phyloP scores from a whole-genome alignment of 805 yeast genomes.

The Cyberlindnera nakhonratchasimensis region DNA sequence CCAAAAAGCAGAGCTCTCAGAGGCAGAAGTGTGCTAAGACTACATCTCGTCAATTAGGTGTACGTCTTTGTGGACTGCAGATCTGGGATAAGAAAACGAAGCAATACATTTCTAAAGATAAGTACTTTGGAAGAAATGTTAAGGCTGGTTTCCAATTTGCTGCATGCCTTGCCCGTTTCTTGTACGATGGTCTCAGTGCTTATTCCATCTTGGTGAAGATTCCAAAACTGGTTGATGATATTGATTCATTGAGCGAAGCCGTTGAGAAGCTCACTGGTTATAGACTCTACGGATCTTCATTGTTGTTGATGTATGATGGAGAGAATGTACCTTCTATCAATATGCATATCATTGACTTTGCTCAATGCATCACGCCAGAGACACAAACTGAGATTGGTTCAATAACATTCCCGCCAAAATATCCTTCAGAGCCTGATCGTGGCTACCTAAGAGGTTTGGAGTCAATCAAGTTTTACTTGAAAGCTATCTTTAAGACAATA shows the following conservation, averaged over 20 bases:
- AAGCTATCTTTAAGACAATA: constrained; percentile 52
- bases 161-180: constrained; percentile 66
- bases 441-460: constrained; percentile 84
- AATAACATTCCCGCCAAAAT: constrained; percentile 69
- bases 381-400: constrained; percentile 40
- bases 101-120: constrained; percentile 69
- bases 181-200: constrained; percentile 67
- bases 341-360: constrained; percentile 91
- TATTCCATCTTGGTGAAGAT: constrained; percentile 63
- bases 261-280: constrained; percentile 63
- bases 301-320: constrained; percentile 88
- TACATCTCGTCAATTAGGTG: constrained; percentile 80
- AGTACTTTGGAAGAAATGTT: constrained; percentile 85
- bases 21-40: constrained; percentile 75
- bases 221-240: constrained; percentile 57
- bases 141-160: constrained; percentile 72
- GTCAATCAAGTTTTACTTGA: constrained; percentile 68
- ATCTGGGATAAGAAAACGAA: constrained; percentile 54
- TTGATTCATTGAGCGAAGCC: constrained; percentile 55
- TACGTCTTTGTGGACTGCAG: constrained; percentile 93
- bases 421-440: constrained; percentile 59
- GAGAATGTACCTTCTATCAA: constrained; percentile 31
- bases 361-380: constrained; percentile 74
- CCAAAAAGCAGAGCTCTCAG: constrained; percentile 73
- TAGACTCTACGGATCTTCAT: constrained; percentile 87